Conservation (phyloP, 805 yeast genomes). For the Cyberlindnera bimundalis region DNA sequence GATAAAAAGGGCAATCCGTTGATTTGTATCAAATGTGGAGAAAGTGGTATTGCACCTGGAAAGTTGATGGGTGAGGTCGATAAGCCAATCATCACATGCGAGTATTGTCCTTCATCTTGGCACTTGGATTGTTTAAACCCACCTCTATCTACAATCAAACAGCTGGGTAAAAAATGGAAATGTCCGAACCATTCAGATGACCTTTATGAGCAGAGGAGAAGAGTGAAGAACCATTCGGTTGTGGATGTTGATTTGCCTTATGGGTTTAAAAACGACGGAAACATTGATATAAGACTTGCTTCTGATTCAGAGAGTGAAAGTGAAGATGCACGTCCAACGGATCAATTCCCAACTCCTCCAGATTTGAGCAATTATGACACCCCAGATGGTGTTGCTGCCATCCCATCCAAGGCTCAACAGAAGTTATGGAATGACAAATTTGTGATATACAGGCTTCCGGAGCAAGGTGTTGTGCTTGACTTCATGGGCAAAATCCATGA, state of each 20-base stretch:
- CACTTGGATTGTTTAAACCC: slow-evolving; percentile 84
- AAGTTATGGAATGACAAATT: slow-evolving; percentile 34
- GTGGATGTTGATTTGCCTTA: slow-evolving; percentile 53
- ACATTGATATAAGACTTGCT: slow-evolving; percentile 52
- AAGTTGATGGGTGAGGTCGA: slow-evolving; percentile 40
- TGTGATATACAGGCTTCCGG: slow-evolving; percentile 63
- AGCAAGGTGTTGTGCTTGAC: slow-evolving; percentile 63
- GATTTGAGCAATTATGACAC: slow-evolving; percentile 34
- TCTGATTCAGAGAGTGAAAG: slow-evolving; percentile 30
- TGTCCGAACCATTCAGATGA: slow-evolving; percentile 76
- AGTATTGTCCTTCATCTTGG: slow-evolving; percentile 79
- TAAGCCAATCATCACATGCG: slow-evolving; percentile 66
- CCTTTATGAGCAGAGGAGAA: slow-evolving; percentile 36
- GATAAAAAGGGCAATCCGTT: slow-evolving; percentile 68
- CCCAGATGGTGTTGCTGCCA: slow-evolving; percentile 34
- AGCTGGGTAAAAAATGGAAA: slow-evolving; percentile 79
- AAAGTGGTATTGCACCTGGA: slow-evolving; percentile 51
- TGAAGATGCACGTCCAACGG: slow-evolving; percentile 28
- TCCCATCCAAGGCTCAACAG: slow-evolving; percentile 24
- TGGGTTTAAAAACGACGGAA: slow-evolving; percentile 51
- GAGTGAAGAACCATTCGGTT: slow-evolving; percentile 47
- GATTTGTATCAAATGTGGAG: slow-evolving; percentile 73
- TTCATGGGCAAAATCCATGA: slow-evolving; percentile 54
- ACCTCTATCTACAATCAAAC: slow-evolving; percentile 69
- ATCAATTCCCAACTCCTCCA: slow-evolving; percentile 34